A percentile compares a stretch with the other conserved stretches of the same genome.
Conservation (phyloP, 768 basidiomycete genomes). For the Lentinus tigrinus region DNA sequence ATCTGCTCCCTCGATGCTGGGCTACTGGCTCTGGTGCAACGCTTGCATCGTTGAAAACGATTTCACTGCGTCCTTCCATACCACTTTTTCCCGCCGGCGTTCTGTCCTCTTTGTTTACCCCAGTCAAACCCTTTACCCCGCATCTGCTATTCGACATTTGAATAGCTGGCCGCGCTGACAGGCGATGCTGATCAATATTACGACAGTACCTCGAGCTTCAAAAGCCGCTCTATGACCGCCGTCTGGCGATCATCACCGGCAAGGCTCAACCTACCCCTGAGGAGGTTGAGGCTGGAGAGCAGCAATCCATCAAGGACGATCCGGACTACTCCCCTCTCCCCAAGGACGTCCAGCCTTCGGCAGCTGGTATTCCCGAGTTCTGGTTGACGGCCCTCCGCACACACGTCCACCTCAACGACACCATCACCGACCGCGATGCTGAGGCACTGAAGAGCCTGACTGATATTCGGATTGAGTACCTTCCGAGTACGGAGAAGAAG, state of each 20-base stretch:
- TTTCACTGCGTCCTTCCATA: too few relatives aligned
- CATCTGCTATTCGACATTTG: background rate
- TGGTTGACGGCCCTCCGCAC: slow-evolving; percentile 97
- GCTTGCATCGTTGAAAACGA: too few relatives aligned
- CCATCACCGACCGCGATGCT: slow-evolving; percentile 92
- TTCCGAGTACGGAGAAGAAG: slow-evolving; percentile 59
- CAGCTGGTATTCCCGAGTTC: slow-evolving; percentile 83
- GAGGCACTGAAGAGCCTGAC: slow-evolving; percentile 78
- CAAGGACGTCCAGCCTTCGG: slow-evolving; percentile 25
- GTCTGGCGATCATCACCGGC: slow-evolving; percentile 82
- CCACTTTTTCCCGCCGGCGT: too few relatives aligned
- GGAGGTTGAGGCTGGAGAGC: slow-evolving; percentile 81
- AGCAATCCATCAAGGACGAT: slow-evolving; percentile 73
- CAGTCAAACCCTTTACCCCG: background rate
- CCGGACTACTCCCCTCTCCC: slow-evolving; percentile 60
- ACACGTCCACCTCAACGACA: slow-evolving; percentile 79
- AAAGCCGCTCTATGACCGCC: slow-evolving; percentile 84
- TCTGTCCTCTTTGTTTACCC: too few relatives aligned
- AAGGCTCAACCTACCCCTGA: slow-evolving; percentile 67
- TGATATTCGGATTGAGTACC: slow-evolving; percentile 81
- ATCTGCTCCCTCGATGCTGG: too few relatives aligned
- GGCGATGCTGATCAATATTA: slow-evolving; percentile 11
- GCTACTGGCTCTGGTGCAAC: too few relatives aligned
- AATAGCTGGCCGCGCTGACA: background rate
- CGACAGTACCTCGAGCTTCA: slow-evolving; percentile 71